Percentiles rank a stretch among this genome's conserved stretches.
phyloP scores from a whole-genome alignment of 2,329 filamentous ascomycete species.

The Elsinoe batatas region DNA sequence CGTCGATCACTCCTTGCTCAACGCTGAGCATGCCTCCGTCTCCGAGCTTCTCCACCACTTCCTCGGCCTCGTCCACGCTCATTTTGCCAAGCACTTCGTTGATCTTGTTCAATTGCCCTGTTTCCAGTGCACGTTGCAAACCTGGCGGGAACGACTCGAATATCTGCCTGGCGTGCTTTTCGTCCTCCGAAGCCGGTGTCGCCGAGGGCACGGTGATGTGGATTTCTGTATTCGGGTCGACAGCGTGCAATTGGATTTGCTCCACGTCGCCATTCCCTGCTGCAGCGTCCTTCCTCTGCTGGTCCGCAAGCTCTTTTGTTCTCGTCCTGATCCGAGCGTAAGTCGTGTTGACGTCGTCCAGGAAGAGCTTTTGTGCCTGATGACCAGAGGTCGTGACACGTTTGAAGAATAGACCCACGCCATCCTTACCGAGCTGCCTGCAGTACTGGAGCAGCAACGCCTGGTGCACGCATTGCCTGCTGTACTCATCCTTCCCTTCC shows the following conservation, averaged over 20 bases:
- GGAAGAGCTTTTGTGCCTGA: constrained; percentile 82
- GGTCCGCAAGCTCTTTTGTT: constrained; percentile 59
- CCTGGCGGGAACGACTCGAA: constrained; percentile 78
- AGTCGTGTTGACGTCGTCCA: constrained; percentile 83
- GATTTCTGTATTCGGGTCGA: constrained; percentile 87
- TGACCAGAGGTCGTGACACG: constrained; percentile 83
- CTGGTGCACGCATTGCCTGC: constrained; percentile 84
- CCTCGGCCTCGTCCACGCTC: constrained; percentile 79
- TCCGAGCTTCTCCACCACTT: constrained; percentile 68
- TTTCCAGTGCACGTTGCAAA: constrained; percentile 71
- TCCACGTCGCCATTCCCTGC: constrained; percentile 60
- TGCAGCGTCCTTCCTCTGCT: constrained; percentile 39
- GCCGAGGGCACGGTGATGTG: constrained; percentile 73
- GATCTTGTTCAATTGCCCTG: constrained; percentile 79
- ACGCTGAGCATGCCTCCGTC: constrained; percentile 82
- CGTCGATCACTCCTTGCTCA: constrained; percentile 89
- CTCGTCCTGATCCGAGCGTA: constrained; percentile 73
- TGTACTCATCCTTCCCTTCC: constrained; percentile 60
- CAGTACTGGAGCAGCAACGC: constrained; percentile 91
- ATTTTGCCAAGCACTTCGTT: constrained; percentile 82
- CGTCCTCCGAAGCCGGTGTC: constrained; percentile 51
- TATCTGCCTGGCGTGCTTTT: constrained; percentile 56
- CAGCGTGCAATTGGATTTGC: constrained; percentile 94
- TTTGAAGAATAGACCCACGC: constrained; percentile 90
- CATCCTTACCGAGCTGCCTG: constrained; percentile 75